phyloP scores from a whole-genome alignment of 2,329 filamentous ascomycete genomes.

The Fusarium fracticaudum region DNA sequence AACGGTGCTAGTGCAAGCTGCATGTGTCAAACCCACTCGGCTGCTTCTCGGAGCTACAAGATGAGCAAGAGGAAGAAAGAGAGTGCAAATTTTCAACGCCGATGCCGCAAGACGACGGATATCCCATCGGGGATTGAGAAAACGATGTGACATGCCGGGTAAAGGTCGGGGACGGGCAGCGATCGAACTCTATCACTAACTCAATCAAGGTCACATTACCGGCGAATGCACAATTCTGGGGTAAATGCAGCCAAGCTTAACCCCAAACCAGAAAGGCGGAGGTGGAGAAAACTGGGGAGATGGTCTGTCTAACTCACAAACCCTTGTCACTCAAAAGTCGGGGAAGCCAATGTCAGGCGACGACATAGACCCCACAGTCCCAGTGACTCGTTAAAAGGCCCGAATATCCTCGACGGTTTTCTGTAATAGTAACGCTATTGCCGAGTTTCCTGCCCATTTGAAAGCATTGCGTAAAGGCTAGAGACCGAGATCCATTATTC shows the following conservation, averaged over 20 bases:
- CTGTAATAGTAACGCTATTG: not conserved
- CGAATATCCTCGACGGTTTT: not conserved
- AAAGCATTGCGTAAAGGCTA: conserved; percentile 1
- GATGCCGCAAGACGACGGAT: not conserved
- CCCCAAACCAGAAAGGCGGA: not conserved
- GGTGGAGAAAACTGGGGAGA: conserved; percentile 3
- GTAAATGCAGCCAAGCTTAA: not conserved
- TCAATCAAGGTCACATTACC: not conserved
- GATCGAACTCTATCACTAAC: not conserved
- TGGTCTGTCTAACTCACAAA: not conserved
- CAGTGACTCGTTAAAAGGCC: conserved; percentile 6
- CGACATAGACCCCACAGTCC: not conserved
- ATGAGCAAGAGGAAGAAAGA: rapidly evolving
- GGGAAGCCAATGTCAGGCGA: not conserved
- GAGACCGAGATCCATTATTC: not conserved
- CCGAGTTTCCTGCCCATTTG: not conserved
- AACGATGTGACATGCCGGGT: not conserved
- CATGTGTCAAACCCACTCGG: not conserved
- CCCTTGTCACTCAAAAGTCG: not conserved
- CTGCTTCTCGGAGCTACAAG: not conserved
- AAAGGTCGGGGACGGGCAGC: not conserved
- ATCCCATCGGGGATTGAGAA: not conserved
- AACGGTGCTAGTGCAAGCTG: not conserved
- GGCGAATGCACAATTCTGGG: not conserved
- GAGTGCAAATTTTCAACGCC: not conserved